Evolutionary conservation across 164 flowering plant species (phyloP).

Genomic region (Annona cherimola): DNA sequence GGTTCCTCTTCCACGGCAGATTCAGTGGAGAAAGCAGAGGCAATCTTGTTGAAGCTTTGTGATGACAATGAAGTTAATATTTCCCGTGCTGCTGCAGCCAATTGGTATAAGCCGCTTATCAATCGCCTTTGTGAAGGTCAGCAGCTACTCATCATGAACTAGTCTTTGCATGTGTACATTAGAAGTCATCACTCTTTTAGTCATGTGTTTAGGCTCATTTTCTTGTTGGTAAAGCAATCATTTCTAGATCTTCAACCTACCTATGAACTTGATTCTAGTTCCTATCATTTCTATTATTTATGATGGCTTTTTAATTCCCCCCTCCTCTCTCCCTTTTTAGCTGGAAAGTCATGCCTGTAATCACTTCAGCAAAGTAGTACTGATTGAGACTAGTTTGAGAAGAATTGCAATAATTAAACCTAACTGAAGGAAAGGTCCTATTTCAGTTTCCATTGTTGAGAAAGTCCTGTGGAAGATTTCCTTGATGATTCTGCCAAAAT

Average conservation of each 20-base stretch:
- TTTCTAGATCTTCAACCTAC: not conserved
- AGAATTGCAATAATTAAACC: too few relatives aligned
- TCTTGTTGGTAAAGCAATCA: not conserved
- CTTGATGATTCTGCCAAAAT: too few relatives aligned
- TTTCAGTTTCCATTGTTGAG: too few relatives aligned
- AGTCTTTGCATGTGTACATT: not conserved
- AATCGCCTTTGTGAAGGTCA: constrained; percentile 49
- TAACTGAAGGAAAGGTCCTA: too few relatives aligned
- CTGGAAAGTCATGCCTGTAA: not conserved
- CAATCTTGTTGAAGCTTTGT: constrained; percentile 46
- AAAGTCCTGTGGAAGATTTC: too few relatives aligned
- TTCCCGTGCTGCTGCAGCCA: constrained; percentile 41
- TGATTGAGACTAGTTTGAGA: not conserved
- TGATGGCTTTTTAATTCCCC: too few relatives aligned
- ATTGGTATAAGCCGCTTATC: constrained; percentile 59
- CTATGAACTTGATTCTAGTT: too few relatives aligned
- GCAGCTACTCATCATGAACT: constrained; percentile 3
- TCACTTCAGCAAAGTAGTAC: not conserved
- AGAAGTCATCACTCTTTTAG: not conserved
- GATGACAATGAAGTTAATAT: constrained; percentile 48
- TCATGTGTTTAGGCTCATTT: not conserved
- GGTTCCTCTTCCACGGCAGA: constrained; percentile 31
- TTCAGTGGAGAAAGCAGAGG: constrained; percentile 51
- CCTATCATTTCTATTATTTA: not conserved
- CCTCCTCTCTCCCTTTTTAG: too few relatives aligned